These are phyloP conservation scores for Aciculosporium take DNA, from an alignment of 2,329 filamentous ascomycete genomes.

Conservation along the genomic window DNA sequence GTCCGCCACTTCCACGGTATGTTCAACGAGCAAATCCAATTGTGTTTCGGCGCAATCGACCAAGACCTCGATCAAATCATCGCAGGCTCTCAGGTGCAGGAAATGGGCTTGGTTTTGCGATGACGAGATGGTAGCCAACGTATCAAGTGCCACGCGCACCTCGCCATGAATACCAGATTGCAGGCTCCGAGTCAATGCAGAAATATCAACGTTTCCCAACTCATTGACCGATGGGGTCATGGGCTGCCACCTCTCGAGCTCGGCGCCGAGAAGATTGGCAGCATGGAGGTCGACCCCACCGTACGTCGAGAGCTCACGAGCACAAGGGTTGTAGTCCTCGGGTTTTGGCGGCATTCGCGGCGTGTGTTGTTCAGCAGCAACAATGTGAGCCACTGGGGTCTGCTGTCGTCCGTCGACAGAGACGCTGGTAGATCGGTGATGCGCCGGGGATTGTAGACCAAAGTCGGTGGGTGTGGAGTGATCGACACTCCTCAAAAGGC, in stretches of 20 bases:
- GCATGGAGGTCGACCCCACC: constrained; percentile 61
- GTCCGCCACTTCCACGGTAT: constrained; percentile 74
- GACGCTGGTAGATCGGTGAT: constrained; percentile 26
- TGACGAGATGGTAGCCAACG: constrained; percentile 50
- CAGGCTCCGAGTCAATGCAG: constrained; percentile 75
- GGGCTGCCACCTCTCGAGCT: constrained; percentile 55
- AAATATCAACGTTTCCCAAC: constrained; percentile 77
- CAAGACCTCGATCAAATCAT: constrained; percentile 77
- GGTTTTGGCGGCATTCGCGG: constrained; percentile 29
- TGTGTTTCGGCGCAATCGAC: constrained; percentile 87
- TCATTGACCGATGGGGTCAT: constrained; percentile 62
- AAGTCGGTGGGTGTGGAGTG: constrained; percentile 22
- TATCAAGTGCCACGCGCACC: constrained; percentile 79
- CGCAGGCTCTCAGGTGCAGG: constrained; percentile 56
- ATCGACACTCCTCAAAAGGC: constrained; percentile 37
- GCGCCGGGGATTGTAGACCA: constrained; percentile 31
- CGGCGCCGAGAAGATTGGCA: constrained; percentile 47
- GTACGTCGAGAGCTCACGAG: constrained; percentile 41
- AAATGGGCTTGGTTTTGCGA: constrained; percentile 53
- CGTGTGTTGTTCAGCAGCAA: constrained; percentile 17
- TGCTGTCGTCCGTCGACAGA: constrained; percentile 20
- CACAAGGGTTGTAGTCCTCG: constrained; percentile 41
- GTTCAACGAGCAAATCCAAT: constrained; percentile 68
- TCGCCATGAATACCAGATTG: constrained; percentile 84
- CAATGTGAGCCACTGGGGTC: constrained; percentile 8